phyloP scores from a whole-genome alignment of 805 yeast genomes.

The Pichia exigua region DNA sequence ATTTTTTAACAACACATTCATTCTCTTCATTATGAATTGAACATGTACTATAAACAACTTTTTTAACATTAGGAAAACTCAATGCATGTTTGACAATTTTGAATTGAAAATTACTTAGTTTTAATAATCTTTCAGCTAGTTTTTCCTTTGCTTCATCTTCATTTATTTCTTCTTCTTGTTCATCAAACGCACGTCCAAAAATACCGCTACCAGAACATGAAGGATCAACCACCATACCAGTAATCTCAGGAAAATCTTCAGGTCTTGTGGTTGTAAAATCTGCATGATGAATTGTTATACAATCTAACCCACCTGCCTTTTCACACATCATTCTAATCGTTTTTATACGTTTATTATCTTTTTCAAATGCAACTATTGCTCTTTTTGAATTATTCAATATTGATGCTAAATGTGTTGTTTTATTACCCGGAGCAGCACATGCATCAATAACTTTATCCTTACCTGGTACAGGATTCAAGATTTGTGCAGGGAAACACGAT shows the following conservation, averaged over 20 bases:
- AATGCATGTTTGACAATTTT: slow-evolving; percentile 85
- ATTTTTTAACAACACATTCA: slow-evolving; percentile 80
- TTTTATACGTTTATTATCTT: slow-evolving; percentile 66
- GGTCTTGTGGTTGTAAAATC: slow-evolving; percentile 64
- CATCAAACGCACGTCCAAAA: slow-evolving; percentile 76
- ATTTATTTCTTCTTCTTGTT: slow-evolving; percentile 26
- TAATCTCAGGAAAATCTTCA: slow-evolving; percentile 50
- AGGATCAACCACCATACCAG: slow-evolving; percentile 88
- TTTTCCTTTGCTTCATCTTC: slow-evolving; percentile 36
- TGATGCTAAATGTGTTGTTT: slow-evolving; percentile 87
- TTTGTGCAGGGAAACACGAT: slow-evolving; percentile 91
- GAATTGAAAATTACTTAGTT: slow-evolving; percentile 79
- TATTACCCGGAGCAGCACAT: slow-evolving; percentile 98
- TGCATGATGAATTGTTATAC: slow-evolving; percentile 35
- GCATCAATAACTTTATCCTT: slow-evolving; percentile 69
- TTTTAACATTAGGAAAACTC: slow-evolving; percentile 64
- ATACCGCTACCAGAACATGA: slow-evolving; percentile 98
- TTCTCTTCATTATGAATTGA: slow-evolving; percentile 91
- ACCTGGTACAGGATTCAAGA: slow-evolving; percentile 55
- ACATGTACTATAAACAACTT: slow-evolving; percentile 90
- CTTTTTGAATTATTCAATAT: slow-evolving; percentile 34
- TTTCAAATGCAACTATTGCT: slow-evolving; percentile 78
- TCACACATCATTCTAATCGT: slow-evolving; percentile 69
- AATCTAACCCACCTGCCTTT: slow-evolving; percentile 56
- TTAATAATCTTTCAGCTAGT: slow-evolving; percentile 51